A percentile compares a stretch with the other conserved stretches of the same genome.
Conservation (phyloP, 1,284 basidiomycete genomes). For the Rhodotorula sp. region DNA sequence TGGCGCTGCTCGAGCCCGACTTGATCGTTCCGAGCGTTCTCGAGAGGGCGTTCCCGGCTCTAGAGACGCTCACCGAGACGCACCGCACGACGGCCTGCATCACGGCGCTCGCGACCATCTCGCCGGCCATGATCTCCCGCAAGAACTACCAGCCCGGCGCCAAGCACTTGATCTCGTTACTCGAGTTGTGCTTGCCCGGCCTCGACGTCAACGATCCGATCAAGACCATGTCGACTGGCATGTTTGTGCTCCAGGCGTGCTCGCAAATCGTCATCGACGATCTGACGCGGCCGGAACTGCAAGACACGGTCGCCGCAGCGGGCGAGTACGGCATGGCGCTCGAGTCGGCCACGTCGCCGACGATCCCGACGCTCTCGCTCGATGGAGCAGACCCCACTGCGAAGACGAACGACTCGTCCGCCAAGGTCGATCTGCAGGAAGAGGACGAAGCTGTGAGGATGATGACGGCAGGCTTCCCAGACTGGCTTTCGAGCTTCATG, state of each 20-base stretch:
- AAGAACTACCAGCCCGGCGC: conserved; percentile 75
- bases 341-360: not conserved
- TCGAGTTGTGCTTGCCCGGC: conserved; percentile 86
- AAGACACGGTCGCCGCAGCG: conserved; percentile 2
- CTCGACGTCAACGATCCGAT: conserved; percentile 92
- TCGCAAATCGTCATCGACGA: conserved; percentile 70
- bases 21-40: conserved; percentile 89
- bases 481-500: conserved; percentile 87
- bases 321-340: conserved; percentile 12
- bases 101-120: conserved; percentile 77
- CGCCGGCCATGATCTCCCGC: conserved; percentile 74
- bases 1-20: conserved; percentile 78
- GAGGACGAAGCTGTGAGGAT: conserved; percentile 71
- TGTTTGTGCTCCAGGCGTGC: conserved; percentile 46
- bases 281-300: conserved; percentile 54
- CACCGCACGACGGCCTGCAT: conserved; percentile 88
- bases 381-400: conserved; percentile 55
- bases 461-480: conserved; percentile 75
- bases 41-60: conserved; percentile 83
- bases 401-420: conserved; percentile 17
- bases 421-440: conserved; percentile 54
- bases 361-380: conserved; percentile 36
- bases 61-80: conserved; percentile 93
- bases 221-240: conserved; percentile 66
- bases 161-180: conserved; percentile 80